These are phyloP conservation scores for Metschnikowia sp. DNA, from an alignment of 805 yeast species.

Conservation along the genomic window DNA sequence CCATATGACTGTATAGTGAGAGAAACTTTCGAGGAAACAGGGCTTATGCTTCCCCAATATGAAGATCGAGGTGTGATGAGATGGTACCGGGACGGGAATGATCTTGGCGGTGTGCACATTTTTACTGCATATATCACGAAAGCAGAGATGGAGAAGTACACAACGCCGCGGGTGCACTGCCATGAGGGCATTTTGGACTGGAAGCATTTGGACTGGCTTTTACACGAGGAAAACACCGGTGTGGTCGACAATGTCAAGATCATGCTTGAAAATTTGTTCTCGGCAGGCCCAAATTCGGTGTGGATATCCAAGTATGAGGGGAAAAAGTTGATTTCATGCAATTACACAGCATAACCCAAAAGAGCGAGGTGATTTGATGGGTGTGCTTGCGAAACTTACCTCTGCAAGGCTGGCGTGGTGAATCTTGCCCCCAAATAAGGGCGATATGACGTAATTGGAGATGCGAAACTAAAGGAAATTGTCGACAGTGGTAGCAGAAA, in stretches of 20 bases:
- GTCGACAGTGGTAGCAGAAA: too few species aligned
- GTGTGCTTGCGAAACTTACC: not conserved
- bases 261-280: slow-evolving; percentile 24
- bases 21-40: slow-evolving; percentile 43
- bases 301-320: slow-evolving; percentile 27
- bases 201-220: slow-evolving; percentile 36
- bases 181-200: slow-evolving; percentile 44
- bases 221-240: slow-evolving; percentile 35
- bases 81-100: slow-evolving; percentile 30
- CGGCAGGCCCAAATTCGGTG: slow-evolving; percentile 21
- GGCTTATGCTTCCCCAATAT: slow-evolving; percentile 28
- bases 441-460: too few species aligned
- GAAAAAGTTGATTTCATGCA: slow-evolving; percentile 11
- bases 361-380: not conserved
- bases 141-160: slow-evolving; percentile 22
- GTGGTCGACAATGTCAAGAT: slow-evolving; percentile 37
- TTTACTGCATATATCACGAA: slow-evolving; percentile 34
- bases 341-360: slow-evolving; percentile 3
- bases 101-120: slow-evolving; percentile 36
- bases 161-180: slow-evolving; percentile 28
- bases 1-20: slow-evolving; percentile 39
- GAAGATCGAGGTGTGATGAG: slow-evolving; percentile 32
- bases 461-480: too few species aligned
- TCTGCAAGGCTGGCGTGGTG: not conserved
- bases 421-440: too few species aligned